phyloP scores from a whole-genome alignment of 2,329 filamentous ascomycete genomes.

The Pestalotiopsis sp. region DNA sequence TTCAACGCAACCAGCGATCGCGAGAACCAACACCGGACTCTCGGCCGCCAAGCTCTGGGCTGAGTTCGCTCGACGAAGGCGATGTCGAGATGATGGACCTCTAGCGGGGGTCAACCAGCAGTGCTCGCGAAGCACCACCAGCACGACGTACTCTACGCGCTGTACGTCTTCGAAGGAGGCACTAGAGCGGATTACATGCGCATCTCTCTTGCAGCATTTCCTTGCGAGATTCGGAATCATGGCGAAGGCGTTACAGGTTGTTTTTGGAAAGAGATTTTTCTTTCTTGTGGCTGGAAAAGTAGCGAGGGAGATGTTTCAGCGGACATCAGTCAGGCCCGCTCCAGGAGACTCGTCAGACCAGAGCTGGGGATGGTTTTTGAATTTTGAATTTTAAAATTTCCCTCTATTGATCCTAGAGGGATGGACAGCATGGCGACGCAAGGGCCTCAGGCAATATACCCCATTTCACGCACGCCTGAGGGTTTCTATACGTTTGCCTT shows the following conservation, averaged over 20 bases:
- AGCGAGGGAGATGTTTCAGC: not conserved
- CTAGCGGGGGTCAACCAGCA: not conserved
- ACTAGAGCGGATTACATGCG: not conserved
- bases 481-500: not conserved
- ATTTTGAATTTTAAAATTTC: too few species aligned
- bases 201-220: not conserved
- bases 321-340: not conserved
- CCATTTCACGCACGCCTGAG: not conserved
- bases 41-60: conserved; percentile 54
- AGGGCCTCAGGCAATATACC: conserved; percentile 6
- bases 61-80: conserved; percentile 58
- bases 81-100: conserved; percentile 44
- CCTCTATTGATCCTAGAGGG: not conserved
- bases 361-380: too few species aligned
- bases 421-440: not conserved
- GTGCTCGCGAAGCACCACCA: not conserved
- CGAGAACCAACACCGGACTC: conserved; percentile 36
- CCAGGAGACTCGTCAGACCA: too few species aligned
- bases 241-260: not conserved
- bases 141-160: not conserved
- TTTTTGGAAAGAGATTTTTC: not conserved
- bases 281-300: not conserved
- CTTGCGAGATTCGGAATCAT: not conserved
- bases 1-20: conserved; percentile 30
- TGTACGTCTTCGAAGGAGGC: not conserved